Base-by-base conservation (phyloP, 2,329 filamentous ascomycete species). In the Hymenotorrendiella dingleyae region DNA sequence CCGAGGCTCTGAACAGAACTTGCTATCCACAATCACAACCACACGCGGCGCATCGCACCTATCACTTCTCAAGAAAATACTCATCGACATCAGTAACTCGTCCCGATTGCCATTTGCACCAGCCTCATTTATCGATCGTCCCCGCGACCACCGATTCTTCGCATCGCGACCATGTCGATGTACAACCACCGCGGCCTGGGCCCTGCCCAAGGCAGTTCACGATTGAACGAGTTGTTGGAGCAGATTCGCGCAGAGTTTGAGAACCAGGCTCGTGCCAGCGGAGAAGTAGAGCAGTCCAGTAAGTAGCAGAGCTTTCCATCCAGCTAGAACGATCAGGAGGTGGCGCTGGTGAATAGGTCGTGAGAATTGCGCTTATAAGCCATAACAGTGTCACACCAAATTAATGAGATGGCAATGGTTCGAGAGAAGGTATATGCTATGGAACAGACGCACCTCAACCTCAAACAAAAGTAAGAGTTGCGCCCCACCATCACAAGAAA, bases 401-500 rank as follows among this genome's bases (percentile, higher is more conserved):
- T 96, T 52, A 84, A 91, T 60, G 93, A 98, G 68, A 93, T 97
- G 76, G 87, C 95, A 63, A 78, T 95, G 60, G 88, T 98, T 37
- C 78, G 90, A 50, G 84, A 90, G 62, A 96, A 95, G 67, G 87
- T 98, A 47, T 96, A 88, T 61, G 80, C 86, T 56, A 80, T 98
- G 64, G 93, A 98, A 65, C 89, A 94, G 63, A 80, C 83, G 36
- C 93, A 97, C 60, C 76, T 91, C 58, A 80, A 78, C 40, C 80
- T 96, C 60, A 97, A 97, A 72, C 76, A 82, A 66, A 94, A 96
- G 91, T 97, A 73, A 63, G 83, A 68, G 24, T 12, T 14, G 5
- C 17, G 12, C 14, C 11, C 20, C 43, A 26, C 37, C 29, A 36
- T 33, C 27, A 17, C 23, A 36, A 22, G 12, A 12, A 14, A 17